Base-by-base conservation (phyloP, 768 basidiomycete species). In the Rhizopogon sp. region DNA sequence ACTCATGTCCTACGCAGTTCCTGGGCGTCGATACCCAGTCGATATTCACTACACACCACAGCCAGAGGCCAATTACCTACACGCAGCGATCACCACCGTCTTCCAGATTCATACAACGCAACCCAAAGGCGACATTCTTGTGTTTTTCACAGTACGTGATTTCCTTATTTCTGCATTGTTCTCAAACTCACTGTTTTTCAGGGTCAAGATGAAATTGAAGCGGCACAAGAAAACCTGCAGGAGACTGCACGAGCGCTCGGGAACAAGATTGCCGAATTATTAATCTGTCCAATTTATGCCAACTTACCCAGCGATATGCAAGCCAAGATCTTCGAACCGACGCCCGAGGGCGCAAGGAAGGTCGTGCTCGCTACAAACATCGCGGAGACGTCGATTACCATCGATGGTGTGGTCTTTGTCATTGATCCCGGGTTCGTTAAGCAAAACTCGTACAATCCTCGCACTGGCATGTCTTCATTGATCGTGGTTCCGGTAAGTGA, bases 281-380 rank as follows among this genome's bases (percentile, higher is more conserved):
- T 98, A 55, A 82, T 99, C 56, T 98, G 95, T 64, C 97, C 97
- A 3, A 99, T 99, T 57, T 99, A 99, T 64, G 97, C 97, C 58
- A 98, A 97, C 68, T 74, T 99, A n/a, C 97, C 97, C 1, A 95
- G 93, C 62, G 97, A 99, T 58, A 95, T 99, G 95, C 97, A 99
- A 69, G 90, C 94, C 39, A 97, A 98, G 74, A 99, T 99, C 54
- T 99, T 99, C 70, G 97, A 99, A 70, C 96, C 97, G 1, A 99
- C 97, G 5, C 97, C 96, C 1, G 89, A 91, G 52, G 94, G 94
- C 17, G 92, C 97, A 28, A 80, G 97, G 55, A 99, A 99, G 73
- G 95, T 99, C 45, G 97, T 99, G 17, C 77, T 99, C 29, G 97
- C 97, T 3, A 99, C 97, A 20, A 99, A 99, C 66, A 98, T 99